phyloP scores from a whole-genome alignment of 768 basidiomycete species.

The Sistotremastrum suecicum region DNA sequence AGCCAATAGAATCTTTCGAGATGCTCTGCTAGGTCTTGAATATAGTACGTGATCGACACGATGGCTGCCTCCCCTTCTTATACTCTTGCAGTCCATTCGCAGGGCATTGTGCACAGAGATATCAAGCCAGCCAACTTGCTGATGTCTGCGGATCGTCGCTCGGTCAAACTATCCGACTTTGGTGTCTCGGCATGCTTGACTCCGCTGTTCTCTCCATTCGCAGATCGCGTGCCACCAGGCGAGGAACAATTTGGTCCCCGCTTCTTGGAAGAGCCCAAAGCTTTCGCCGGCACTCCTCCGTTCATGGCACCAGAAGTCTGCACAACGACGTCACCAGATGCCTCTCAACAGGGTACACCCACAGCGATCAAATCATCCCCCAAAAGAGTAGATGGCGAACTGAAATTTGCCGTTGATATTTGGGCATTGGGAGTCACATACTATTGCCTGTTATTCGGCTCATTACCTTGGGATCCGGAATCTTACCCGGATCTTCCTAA shows the following conservation, averaged over 20 bases:
- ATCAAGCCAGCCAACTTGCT: conserved; percentile 98
- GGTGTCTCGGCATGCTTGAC: conserved; percentile 84
- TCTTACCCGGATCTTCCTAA: not conserved
- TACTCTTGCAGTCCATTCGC: conserved; percentile 66
- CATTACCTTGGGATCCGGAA: conserved; percentile 38
- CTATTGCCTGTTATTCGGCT: conserved; percentile 89
- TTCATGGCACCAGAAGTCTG: conserved; percentile 95
- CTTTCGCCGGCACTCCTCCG: conserved; percentile 89
- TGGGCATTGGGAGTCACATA: conserved; percentile 97
- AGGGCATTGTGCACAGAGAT: conserved; percentile 98
- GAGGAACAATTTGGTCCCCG: conserved; percentile 44
- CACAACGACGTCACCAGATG: conserved; percentile 32
- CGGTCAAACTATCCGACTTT: conserved; percentile 97
- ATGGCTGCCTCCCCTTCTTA: conserved; percentile 1
- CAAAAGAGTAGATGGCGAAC: conserved; percentile 37
- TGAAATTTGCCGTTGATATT: conserved; percentile 85
- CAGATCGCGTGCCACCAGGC: conserved; percentile 11
- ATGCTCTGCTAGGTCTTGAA: conserved; percentile 87
- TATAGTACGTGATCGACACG: conserved; percentile 52
- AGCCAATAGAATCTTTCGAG: conserved; percentile 77
- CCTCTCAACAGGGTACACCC: conserved; percentile 9
- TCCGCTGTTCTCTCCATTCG: not conserved
- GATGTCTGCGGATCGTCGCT: conserved; percentile 71
- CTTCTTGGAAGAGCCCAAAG: conserved; percentile 68
- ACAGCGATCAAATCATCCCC: conserved; percentile 4